Evolutionary conservation across 257 asterid genomes (phyloP).

Genomic region (Fraxinus americana): DNA sequence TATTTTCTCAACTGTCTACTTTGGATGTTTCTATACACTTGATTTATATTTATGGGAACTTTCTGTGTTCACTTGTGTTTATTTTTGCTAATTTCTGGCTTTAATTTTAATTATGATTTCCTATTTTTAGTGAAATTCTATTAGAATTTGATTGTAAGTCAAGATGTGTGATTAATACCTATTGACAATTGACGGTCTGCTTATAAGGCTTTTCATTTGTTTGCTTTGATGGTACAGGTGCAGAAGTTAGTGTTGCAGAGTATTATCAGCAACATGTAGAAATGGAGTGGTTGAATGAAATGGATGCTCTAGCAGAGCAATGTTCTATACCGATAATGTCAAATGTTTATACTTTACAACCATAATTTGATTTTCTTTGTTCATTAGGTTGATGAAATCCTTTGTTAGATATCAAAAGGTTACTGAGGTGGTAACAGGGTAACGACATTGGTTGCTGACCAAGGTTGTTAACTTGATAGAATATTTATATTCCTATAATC

Average conservation of each 20-base stretch:
- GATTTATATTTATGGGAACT: not conserved
- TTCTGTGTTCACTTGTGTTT: not conserved
- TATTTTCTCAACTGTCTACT: too few species aligned
- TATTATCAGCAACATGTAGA: conserved; percentile 54
- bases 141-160: not conserved
- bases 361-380: not conserved
- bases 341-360: conserved; percentile 29
- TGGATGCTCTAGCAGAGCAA: conserved; percentile 50
- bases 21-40: not conserved
- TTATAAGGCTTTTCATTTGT: not conserved
- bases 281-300: conserved; percentile 50
- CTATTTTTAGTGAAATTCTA: not conserved
- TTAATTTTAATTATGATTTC: not conserved
- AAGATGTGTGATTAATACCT: not conserved
- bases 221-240: conserved; percentile 34
- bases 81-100: not conserved
- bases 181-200: not conserved
- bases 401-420: conserved; percentile 3
- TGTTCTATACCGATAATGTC: conserved; percentile 54
- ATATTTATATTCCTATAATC: too few species aligned
- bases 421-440: too few species aligned
- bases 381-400: not conserved
- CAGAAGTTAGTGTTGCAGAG: conserved; percentile 47
- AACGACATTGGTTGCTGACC: too few species aligned
- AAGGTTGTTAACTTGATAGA: too few species aligned